Evolutionary conservation across 371 early-diverging fungal genomes (phyloP).

Genomic region (Zychaea mexicana): DNA sequence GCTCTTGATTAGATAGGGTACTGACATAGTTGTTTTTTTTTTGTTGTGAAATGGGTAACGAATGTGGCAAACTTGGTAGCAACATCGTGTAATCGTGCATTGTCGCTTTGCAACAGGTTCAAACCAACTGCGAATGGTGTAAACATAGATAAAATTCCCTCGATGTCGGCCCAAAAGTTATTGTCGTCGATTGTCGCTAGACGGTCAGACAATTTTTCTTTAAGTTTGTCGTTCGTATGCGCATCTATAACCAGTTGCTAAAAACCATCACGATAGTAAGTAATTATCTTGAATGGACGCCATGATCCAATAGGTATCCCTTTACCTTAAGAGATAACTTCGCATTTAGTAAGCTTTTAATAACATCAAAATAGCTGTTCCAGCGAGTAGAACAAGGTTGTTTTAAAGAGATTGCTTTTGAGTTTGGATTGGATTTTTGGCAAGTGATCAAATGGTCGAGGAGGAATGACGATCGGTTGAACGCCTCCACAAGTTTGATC

Average conservation of each 20-base stretch:
- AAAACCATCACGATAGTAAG: no score
- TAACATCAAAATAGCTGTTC: no score
- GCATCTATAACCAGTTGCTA: no score
- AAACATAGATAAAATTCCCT: neutral
- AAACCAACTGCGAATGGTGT: neutral
- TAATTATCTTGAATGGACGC: no score
- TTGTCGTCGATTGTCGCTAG: neutral
- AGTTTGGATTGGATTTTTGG: no score
- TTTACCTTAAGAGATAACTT: no score
- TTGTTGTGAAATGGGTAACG: neutral
- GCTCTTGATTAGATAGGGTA: neutral
- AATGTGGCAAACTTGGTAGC: neutral
- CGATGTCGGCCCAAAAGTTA: neutral
- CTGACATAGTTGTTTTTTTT: neutral
- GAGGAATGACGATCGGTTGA: neutral
- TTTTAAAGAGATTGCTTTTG: no score
- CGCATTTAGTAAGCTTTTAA: no score
- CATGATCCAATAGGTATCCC: no score
- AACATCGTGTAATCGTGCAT: neutral
- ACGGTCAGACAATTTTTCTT: neutral
- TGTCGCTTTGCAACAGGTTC: neutral
- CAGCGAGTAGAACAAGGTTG: no score
- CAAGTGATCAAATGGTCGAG: neutral
- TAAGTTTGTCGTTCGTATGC: neutral
- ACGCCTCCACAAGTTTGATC: neutral